phyloP scores from a whole-genome alignment of 1,139 yeast species.

The Taphrina communis region DNA sequence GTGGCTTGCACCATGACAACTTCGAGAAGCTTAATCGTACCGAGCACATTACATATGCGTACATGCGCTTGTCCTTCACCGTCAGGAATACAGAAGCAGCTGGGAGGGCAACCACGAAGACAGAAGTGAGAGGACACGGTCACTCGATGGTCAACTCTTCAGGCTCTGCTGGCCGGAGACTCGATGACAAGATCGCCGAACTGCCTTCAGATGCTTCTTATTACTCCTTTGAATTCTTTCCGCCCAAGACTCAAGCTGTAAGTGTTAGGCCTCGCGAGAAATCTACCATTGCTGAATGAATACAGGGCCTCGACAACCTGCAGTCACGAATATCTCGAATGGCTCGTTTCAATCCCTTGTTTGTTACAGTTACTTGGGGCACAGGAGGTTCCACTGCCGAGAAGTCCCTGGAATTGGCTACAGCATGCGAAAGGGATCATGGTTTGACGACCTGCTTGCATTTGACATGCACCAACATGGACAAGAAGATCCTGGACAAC shows the following conservation, averaged over 20 bases:
- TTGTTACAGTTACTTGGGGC: constrained; percentile 97
- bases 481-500: constrained; percentile 72
- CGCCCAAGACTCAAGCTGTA: constrained; percentile 86
- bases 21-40: neutral
- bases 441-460: constrained; percentile 90
- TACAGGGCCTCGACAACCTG: constrained; percentile 75
- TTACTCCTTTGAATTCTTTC: constrained; percentile 92
- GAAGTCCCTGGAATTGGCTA: constrained; percentile 82
- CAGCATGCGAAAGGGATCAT: constrained; percentile 73
- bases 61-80: no score
- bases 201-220: constrained; percentile 64
- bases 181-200: constrained; percentile 59
- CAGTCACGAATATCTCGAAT: constrained; percentile 85
- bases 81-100: no score
- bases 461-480: constrained; percentile 93
- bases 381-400: constrained; percentile 95
- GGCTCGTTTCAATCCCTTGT: constrained; percentile 84
- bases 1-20: constrained; percentile 1
- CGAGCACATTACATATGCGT: no score
- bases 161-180: neutral
- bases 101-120: no score
- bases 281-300: no score
- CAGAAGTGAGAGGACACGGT: no score
- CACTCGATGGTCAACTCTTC: constrained; percentile 6
- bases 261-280: constrained; percentile 37